phyloP scores from a whole-genome alignment of 2,329 filamentous ascomycete species.

The Plenodomus tracheiphilus region DNA sequence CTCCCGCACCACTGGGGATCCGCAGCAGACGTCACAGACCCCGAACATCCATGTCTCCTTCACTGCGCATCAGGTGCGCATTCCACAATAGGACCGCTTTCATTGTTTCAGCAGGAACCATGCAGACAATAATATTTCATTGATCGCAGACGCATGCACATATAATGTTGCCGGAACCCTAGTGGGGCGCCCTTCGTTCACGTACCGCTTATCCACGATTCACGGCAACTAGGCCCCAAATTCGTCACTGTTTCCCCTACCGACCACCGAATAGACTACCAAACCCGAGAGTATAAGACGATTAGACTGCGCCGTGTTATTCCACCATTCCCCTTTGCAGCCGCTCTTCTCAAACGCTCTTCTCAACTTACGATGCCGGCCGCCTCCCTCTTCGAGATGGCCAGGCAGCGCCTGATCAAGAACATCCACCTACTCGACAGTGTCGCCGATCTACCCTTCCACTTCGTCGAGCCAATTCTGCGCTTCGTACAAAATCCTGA shows the following conservation, averaged over 20 bases:
- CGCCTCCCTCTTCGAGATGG: constrained; percentile 45
- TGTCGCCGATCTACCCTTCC: constrained; percentile 72
- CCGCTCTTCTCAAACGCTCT: neutral
- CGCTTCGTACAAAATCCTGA: constrained; percentile 70
- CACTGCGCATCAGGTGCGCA: constrained; percentile 1
- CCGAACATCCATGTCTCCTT: constrained; percentile 2
- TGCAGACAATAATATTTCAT: neutral
- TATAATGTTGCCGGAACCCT: constrained; percentile 5
- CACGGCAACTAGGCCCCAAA: constrained; percentile 2
- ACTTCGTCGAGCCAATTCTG: constrained; percentile 69
- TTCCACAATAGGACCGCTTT: neutral
- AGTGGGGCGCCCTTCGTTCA: constrained; percentile 8
- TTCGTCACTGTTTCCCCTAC: neutral
- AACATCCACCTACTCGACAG: constrained; percentile 60
- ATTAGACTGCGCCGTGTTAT: neutral
- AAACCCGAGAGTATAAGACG: neutral
- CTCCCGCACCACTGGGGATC: neutral
- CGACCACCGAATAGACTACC: neutral
- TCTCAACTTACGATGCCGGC: constrained; percentile 36
- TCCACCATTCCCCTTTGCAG: neutral
- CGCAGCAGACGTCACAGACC: constrained; percentile 12
- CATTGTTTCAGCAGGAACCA: neutral
- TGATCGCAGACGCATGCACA: neutral
- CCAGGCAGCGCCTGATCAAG: constrained; percentile 45
- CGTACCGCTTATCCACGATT: constrained; percentile 9